phyloP scores from a whole-genome alignment of 768 basidiomycete species.

The Fomitopsis serialis region DNA sequence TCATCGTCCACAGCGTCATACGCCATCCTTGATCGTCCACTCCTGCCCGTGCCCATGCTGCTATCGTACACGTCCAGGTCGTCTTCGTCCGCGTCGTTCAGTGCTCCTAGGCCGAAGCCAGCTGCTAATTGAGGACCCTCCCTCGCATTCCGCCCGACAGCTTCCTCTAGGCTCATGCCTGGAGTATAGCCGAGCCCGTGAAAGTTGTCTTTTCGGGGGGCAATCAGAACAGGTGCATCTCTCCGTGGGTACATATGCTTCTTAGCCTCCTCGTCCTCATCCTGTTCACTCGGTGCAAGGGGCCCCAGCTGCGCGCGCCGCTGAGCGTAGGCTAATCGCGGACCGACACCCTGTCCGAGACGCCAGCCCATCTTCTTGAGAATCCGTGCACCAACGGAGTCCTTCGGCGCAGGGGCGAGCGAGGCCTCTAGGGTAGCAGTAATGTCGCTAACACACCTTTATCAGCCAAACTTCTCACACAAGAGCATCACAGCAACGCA shows the following conservation, averaged over 20 bases:
- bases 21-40: slow-evolving; percentile 46
- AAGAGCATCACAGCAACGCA: slow-evolving; percentile 28
- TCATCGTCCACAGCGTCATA: slow-evolving; percentile 63
- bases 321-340: slow-evolving; percentile 74
- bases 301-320: slow-evolving; percentile 53
- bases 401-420: slow-evolving; percentile 67
- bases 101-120: slow-evolving; percentile 83
- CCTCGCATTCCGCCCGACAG: slow-evolving; percentile 34
- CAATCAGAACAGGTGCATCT: slow-evolving; percentile 62
- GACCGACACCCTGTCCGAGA: slow-evolving; percentile 88
- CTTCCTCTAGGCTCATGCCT: slow-evolving; percentile 56
- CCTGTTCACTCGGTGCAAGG: slow-evolving; percentile 57
- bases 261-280: slow-evolving; percentile 73
- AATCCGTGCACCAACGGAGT: slow-evolving; percentile 80
- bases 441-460: slow-evolving; percentile 49
- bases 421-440: slow-evolving; percentile 56
- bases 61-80: slow-evolving; percentile 81
- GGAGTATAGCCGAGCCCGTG: slow-evolving; percentile 83
- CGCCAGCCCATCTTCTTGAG: slow-evolving; percentile 97
- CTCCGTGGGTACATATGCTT: slow-evolving; percentile 86
- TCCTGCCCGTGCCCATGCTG: slow-evolving; percentile 14
- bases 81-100: slow-evolving; percentile 94
- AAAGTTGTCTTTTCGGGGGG: slow-evolving; percentile 65
- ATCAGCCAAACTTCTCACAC: neutral
- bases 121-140: slow-evolving; percentile 56